Conservation (phyloP, 2,329 filamentous ascomycete genomes). For the Clonostachys sp. region DNA sequence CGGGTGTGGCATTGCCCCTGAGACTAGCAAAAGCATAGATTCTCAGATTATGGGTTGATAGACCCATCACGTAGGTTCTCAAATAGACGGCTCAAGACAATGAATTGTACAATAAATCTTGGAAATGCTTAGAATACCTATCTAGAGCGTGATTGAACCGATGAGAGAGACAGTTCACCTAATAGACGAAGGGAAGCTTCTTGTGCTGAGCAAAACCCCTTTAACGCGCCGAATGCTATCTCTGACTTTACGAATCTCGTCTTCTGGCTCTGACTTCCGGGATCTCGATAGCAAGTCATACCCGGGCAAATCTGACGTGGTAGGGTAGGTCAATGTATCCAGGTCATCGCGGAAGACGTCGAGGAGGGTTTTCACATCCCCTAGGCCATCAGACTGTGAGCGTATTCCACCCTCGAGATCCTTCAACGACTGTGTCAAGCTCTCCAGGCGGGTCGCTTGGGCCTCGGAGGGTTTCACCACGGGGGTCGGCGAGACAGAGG, state of each 20-base stretch:
- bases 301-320: constrained; percentile 13
- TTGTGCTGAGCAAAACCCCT: constrained; percentile 69
- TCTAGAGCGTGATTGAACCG: too few species aligned
- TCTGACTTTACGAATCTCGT: constrained; percentile 70
- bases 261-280: constrained; percentile 18
- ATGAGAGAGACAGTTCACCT: background rate
- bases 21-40: too few species aligned
- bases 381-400: constrained; percentile 40
- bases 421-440: constrained; percentile 35
- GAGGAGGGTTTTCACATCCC: constrained; percentile 45
- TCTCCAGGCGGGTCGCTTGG: constrained; percentile 35
- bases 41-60: too few species aligned
- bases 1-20: too few species aligned
- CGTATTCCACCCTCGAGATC: constrained; percentile 36
- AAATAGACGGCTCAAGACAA: too few species aligned
- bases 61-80: too few species aligned
- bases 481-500: background rate
- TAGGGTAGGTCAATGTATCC: constrained; percentile 50
- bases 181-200: constrained; percentile 59
- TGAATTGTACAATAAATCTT: too few species aligned
- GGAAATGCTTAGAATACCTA: too few species aligned
- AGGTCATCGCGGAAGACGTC: constrained; percentile 62
- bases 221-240: constrained; percentile 76
- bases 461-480: constrained; percentile 20
- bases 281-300: background rate